Base-by-base conservation (phyloP, 1,139 yeast species). In the Meyerozyma athensensis region DNA sequence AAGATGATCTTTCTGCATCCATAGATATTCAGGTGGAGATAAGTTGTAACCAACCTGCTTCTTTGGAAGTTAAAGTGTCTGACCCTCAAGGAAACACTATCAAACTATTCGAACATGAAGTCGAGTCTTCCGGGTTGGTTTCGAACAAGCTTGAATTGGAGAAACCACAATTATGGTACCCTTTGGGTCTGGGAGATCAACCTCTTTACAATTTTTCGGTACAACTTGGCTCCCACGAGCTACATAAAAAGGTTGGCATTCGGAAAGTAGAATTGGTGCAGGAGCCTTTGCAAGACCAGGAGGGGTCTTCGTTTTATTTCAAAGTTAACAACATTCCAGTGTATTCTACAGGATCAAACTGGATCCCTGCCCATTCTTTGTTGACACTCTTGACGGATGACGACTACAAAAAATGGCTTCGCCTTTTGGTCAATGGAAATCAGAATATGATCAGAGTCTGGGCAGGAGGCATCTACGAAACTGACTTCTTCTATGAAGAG, bases 391-490 rank as follows among this genome's bases (percentile, higher is more conserved):
- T 67, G n/a, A 52, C 59, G 4, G 45, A 50, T 2, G 38, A 52
- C 12, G 71, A 67, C 39, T 70, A 69, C 45, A 39, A 43, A 7
- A 44, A 53, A 4, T 65, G 68, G 66, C 44, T 72, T 14, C 43
- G 54, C 19, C 45, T 65, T 20, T 53, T 60, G 22, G 52, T 52
- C 3, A 52, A 59, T 18, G 72, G 72, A 3, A 56, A 69, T 43
- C 74, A 67, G 42, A 68, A 66, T 40, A 63, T 70, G 68, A 48
- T 72, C 34, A 50, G 77, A 36, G 61, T 71, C 1, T 72, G 77
- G 77, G 77, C 70, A n/a, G 77, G 77, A 21, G 77, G 77, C 2
- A 54, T 53, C 39, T 72, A 65, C 45, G 77, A 72, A 43, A 50
- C 48, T 16, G 72, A 68, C 32, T 39, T 43, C 16, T 67, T 72